Percentiles rank a stretch among this genome's conserved stretches.
phyloP scores from a whole-genome alignment of 345 rosid species.

The Eutrema japonicum region DNA sequence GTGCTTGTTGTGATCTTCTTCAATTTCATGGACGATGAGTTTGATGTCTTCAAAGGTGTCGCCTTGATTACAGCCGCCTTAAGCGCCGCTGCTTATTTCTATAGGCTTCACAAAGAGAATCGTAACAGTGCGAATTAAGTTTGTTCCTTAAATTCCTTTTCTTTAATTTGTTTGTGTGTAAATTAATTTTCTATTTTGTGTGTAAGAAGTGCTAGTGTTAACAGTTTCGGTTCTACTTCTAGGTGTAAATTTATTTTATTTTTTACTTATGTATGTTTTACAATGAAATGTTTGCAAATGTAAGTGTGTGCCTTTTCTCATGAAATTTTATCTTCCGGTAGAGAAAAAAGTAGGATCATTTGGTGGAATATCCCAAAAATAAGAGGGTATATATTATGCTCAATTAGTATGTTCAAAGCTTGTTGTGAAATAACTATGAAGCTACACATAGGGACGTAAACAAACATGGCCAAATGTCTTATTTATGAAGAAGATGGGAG shows the following conservation, averaged over 20 bases:
- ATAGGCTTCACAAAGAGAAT: constrained; percentile 40
- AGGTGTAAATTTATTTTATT: constrained; percentile 5
- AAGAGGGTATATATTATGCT: too few species aligned
- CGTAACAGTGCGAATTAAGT: not conserved
- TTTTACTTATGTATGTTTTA: not conserved
- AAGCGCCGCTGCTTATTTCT: constrained; percentile 40
- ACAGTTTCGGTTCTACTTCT: not conserved
- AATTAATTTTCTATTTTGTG: constrained; percentile 1
- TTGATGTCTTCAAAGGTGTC: constrained; percentile 34
- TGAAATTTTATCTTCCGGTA: not conserved
- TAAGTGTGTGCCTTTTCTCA: not conserved
- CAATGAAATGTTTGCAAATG: constrained; percentile 1
- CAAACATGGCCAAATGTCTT: too few species aligned
- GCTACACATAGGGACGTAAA: too few species aligned
- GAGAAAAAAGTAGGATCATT: too few species aligned
- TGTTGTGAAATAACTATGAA: too few species aligned
- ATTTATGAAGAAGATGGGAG: too few species aligned
- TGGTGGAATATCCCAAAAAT: too few species aligned
- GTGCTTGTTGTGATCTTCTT: constrained; percentile 42
- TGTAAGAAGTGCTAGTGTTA: not conserved
- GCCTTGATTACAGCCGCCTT: constrained; percentile 35
- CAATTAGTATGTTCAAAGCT: too few species aligned
- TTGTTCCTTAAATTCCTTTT: not conserved
- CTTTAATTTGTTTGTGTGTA: not conserved
- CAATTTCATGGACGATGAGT: constrained; percentile 36